phyloP scores from a whole-genome alignment of 2,329 filamentous ascomycete genomes.

The Raffaelea deltoideospora region DNA sequence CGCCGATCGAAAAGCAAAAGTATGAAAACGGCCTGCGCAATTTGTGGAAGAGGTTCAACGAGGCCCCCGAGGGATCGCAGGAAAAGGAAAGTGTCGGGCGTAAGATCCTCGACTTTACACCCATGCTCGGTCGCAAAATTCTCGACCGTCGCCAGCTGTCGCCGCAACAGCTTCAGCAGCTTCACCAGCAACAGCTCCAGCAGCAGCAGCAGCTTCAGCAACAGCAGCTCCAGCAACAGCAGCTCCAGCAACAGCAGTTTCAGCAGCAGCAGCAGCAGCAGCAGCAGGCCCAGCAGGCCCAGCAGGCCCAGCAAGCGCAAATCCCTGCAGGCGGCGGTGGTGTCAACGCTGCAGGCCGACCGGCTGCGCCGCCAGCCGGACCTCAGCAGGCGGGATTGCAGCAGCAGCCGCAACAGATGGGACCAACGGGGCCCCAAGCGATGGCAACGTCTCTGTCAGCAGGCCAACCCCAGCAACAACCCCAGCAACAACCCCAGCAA shows the following conservation, averaged over 20 bases:
- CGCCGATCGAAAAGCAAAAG: constrained; percentile 38
- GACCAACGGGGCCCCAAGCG: no score
- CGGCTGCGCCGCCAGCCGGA: background rate
- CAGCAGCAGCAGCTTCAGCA: constrained; percentile 5
- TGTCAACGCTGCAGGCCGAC: constrained; percentile 3
- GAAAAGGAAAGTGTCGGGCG: constrained; percentile 35
- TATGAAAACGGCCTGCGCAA: constrained; percentile 41
- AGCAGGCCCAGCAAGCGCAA: constrained; percentile 1
- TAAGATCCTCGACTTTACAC: constrained; percentile 46
- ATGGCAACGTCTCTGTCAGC: no score
- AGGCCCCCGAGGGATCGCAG: constrained; percentile 27
- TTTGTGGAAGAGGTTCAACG: constrained; percentile 39
- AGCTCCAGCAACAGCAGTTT: constrained; percentile 4
- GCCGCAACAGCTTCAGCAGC: constrained; percentile 1
- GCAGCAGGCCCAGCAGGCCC: constrained; percentile 3
- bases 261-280: constrained; percentile 4
- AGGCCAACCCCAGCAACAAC: background rate
- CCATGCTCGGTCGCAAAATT: constrained; percentile 26
- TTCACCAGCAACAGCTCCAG: constrained; percentile 3
- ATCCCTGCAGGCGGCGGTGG: constrained; percentile 4
- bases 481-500: background rate
- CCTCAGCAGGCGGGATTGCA: background rate
- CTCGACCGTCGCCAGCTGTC: constrained; percentile 6
- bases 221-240: constrained; percentile 2
- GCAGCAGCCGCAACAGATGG: background rate